Percentiles rank a stretch among this genome's conserved stretches.
Conservation (phyloP, 2,329 filamentous ascomycete species). For the Torrubiellomyces zombiae region DNA sequence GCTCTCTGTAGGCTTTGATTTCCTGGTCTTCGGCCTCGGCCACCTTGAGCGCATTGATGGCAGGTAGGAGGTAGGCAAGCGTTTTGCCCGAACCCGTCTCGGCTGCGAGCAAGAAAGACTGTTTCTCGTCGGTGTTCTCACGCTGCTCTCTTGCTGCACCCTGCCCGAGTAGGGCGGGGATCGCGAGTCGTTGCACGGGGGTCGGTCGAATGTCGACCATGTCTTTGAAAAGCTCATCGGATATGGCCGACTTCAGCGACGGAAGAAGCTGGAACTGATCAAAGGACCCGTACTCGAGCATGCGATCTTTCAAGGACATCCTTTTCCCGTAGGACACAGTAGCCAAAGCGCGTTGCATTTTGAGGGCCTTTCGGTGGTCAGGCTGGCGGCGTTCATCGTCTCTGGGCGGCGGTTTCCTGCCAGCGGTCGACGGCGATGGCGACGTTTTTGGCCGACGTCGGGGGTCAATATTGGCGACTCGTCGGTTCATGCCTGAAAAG, state of each 20-base stretch:
- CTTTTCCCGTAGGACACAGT: constrained; percentile 60
- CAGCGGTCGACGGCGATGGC: constrained; percentile 6
- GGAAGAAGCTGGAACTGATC: constrained; percentile 65
- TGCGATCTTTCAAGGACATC: constrained; percentile 32
- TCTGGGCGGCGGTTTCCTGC: constrained; percentile 8
- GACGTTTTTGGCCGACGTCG: constrained; percentile 7
- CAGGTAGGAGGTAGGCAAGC: constrained; percentile 74
- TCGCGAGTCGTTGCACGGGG: constrained; percentile 75
- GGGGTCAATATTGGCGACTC: constrained; percentile 23
- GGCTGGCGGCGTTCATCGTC: constrained; percentile 18
- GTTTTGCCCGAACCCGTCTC: constrained; percentile 98
- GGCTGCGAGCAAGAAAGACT: constrained; percentile 64
- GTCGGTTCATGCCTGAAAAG: constrained; percentile 40
- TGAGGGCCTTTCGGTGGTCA: constrained; percentile 55
- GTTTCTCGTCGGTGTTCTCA: constrained; percentile 21
- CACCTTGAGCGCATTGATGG: constrained; percentile 70
- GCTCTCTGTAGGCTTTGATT: constrained; percentile 39
- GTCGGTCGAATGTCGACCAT: constrained; percentile 67
- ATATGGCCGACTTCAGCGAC: constrained; percentile 51
- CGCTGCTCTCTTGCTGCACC: constrained; percentile 13
- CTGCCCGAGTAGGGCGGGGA: constrained; percentile 60
- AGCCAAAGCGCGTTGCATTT: constrained; percentile 75
- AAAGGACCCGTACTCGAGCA: constrained; percentile 58
- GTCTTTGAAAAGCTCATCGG: constrained; percentile 55
- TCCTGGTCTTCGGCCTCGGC: constrained; percentile 46